Evolutionary conservation across 495 filamentous ascomycete genomes (phyloP), one percentile per base, ranked within the genome.

Genomic region (Xylaria grammica): DNA sequence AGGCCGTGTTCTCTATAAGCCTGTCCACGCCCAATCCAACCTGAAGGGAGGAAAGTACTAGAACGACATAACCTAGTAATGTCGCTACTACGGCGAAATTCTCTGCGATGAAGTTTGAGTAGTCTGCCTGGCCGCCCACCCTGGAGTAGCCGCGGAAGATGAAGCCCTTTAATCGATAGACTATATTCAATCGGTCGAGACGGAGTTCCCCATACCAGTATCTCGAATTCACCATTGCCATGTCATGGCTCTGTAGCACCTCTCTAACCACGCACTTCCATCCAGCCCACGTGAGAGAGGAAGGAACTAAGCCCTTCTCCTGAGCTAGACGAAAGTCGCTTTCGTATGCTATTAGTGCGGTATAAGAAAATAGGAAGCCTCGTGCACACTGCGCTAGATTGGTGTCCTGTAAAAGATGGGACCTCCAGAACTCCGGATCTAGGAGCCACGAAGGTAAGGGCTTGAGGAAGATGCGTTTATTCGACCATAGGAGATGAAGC

Each of bases 11-110:
- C 0, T 60, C 38, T 7, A 69, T 38, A 0, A 87, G 72, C 3
- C 56, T 58, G 1, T 74, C 72, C 0, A 82, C 83, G 7, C 76
- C 78, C 0, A 86, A 72, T 0, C 85, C 86, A 44, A 87, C 85
- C 66, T 88, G 86, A 80, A 89, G 84, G 29, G 85, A 86, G 0
- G 81, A 78, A 56, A 88, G 72, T 5, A 85, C 81, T 9, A 87
- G 68, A n/a, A 76, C 80, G 22, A 87, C 70, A 62, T 84, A 88
- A 9, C 81, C 78, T 8, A 81, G 76, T 1, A 74, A 71, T 5
- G 77, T 69, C 0, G 79, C 71, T 0, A 88, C 46, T 67, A 77
- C 75, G 1, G 76, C 73, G 30, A 86, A 77, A 57, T 86, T 83
- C 10, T 82, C 76, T 9, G 69, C 69, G 49, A 86, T 75, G 27